Evolutionary conservation across 768 basidiomycete genomes (phyloP), one percentile per base, ranked within the genome.

Genomic region (Suillus placidus): DNA sequence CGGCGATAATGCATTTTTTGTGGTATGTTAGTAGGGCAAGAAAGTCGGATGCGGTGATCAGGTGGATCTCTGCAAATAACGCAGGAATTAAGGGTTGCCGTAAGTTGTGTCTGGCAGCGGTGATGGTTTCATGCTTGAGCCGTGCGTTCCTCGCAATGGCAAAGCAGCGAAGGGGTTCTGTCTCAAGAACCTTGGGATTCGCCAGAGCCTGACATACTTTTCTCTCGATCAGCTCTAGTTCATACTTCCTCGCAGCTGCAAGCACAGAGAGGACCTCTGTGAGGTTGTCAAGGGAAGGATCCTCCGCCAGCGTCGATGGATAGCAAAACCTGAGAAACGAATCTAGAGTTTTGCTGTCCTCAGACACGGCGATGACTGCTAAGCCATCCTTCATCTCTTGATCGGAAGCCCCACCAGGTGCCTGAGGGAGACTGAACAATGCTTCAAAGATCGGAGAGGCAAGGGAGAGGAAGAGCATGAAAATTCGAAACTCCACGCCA

Each of bases 361-460:
- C 76, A 13, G 71, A 43, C 1, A 74, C 63, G 7, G 68, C 26
- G 65, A 49, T 66, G 57, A 57, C 70, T 38, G 60, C 45, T 38
- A 67, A 6, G 1, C 65, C 55, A 30, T 68, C 64, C 30, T 60
- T 42, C 26, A 18, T 42, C 12, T 54, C 63, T 23, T 60, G 64
- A 43, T 65, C 63, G 12, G 52, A 63, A 1, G 56, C 32, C 42
- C 20, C 62, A 52, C 54, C 35, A 30, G 61, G 23, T 23, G 73
- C 57, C 56, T 74, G 72, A 9, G 73, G 71, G 10, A 76, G 65
- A 20, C 64, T 45, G 60, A 77, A 72, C 71, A 78, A 75, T 49
- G 68, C 65, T 23, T 65, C 61, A 66, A 78, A 79, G 56, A 76
- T 66, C 0, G 75, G 63, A 13, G 79, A 78, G 1, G 76, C 71